phyloP scores from a whole-genome alignment of 495 filamentous ascomycete genomes.

The Talaromyces proteolyticus region DNA sequence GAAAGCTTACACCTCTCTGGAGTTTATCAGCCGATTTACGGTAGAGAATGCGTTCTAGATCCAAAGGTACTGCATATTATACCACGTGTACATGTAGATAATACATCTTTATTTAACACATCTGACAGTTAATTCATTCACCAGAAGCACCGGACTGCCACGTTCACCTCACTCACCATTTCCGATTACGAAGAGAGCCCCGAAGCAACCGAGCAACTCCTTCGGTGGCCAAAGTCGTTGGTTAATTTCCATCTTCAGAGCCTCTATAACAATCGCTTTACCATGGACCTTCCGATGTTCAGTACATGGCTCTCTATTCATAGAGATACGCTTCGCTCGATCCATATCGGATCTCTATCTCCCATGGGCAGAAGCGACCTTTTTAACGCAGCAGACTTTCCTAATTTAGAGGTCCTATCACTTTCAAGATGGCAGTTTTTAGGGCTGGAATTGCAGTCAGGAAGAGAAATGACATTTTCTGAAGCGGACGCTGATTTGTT shows the following conservation, averaged over 20 bases:
- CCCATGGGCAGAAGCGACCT: neutral
- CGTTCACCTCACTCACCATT: neutral
- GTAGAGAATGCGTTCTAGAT: too few species aligned
- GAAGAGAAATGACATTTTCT: too few species aligned
- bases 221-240: neutral
- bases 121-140: neutral
- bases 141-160: neutral
- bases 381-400: neutral
- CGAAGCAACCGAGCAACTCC: neutral
- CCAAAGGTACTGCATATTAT: neutral
- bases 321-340: neutral
- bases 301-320: neutral
- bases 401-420: neutral
- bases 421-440: neutral
- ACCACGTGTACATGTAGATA: neutral
- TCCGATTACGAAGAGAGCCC: neutral
- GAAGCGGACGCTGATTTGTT: neutral
- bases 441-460: neutral
- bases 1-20: too few species aligned
- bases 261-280: neutral
- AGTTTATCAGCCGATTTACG: too few species aligned
- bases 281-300: neutral
- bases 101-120: neutral
- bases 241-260: neutral
- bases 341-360: neutral